Evolutionary conservation across 352 stramenopile species (phyloP), one percentile per base, ranked within the genome.

Genomic region (Phytophthora fragariae): DNA sequence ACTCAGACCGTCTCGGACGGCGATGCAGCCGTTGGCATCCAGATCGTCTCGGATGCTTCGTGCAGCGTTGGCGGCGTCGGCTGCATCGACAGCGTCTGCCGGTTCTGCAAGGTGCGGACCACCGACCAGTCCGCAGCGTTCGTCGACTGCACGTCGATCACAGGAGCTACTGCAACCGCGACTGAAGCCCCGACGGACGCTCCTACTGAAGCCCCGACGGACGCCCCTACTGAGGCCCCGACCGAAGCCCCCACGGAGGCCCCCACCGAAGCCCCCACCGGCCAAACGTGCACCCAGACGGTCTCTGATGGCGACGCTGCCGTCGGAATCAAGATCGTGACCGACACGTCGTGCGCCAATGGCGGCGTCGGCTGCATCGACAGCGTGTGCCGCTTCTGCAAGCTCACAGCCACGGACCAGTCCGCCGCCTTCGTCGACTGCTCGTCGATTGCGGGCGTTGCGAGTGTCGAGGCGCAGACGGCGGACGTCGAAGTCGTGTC

Each of bases 351-450:
- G 6, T 88, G 81, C 47, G 62, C 52, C n/a, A 39, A 39, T 4
- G 81, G 78, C 9, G 81, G 81, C 12, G 33, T 77, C 12, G 81
- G 81, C 4, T 88, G 81, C 31, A 75, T 84, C n/a, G 70, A 80
- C 24, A 62, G 39, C 35, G 62, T 86, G 9, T 88, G 81, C 70
- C 81, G 81, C 58, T 86, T 83, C 70, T 87, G 79, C 66, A 86
- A 86, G 60, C 57, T 57, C 4, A 59, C 41, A 8, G 50, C 70
- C 7, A 72, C 72, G 10, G 21, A 62, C 1, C 64, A 80, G 57
- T 78, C 73, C 7, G 50, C 55, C 62, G 65, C 60, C 24, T 66
- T 83, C 10, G 50, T 70, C 14, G 61, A 72, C 6, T 81, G 73
- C 57, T 62, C 47, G 24, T 68, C 56, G 29, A 72, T 75, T 49